Percentiles rank a stretch among this genome's conserved stretches.
phyloP scores from a whole-genome alignment of 2,329 filamentous ascomycete genomes.

The Pezicula rhizophila region DNA sequence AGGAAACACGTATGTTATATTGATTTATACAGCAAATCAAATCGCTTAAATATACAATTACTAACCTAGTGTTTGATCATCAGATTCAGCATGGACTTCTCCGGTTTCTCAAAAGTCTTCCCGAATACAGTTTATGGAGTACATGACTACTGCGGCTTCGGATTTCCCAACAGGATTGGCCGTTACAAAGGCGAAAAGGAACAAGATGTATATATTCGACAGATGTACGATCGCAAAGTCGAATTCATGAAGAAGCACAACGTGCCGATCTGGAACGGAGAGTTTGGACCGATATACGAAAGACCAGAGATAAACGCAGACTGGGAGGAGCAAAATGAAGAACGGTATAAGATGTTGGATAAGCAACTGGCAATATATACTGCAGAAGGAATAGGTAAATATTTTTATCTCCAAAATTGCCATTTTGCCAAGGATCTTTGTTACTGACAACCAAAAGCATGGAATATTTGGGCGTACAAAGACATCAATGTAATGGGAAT shows the following conservation, averaged over 20 bases:
- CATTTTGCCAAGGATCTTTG: background rate
- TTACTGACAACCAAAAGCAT: background rate
- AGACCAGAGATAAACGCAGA: constrained; percentile 9
- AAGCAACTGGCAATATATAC: constrained; percentile 4
- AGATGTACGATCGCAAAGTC: constrained; percentile 39
- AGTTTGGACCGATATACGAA: constrained; percentile 38
- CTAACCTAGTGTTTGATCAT: constrained; percentile 39
- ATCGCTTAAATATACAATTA: constrained; percentile 11
- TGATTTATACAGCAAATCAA: constrained; percentile 22
- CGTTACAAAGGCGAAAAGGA: constrained; percentile 33
- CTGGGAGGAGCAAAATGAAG: constrained; percentile 28
- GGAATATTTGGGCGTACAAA: constrained; percentile 7
- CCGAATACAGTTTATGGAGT: constrained; percentile 39
- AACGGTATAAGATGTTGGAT: constrained; percentile 35
- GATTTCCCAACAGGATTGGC: constrained; percentile 33
- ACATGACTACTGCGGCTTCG: constrained; percentile 36
- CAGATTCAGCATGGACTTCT: constrained; percentile 36
- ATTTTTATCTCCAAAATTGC: background rate
- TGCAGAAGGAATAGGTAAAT: constrained; percentile 6
- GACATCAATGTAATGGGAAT: constrained; percentile 9
- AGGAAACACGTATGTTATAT: constrained; percentile 35
- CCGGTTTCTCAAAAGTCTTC: constrained; percentile 33
- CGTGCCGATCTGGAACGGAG: constrained; percentile 44
- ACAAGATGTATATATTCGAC: constrained; percentile 35
- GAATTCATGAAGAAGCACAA: constrained; percentile 37